These are phyloP conservation scores for Scheffersomyces ergatensis DNA, from an alignment of 805 yeast genomes.

Conservation along the genomic window DNA sequence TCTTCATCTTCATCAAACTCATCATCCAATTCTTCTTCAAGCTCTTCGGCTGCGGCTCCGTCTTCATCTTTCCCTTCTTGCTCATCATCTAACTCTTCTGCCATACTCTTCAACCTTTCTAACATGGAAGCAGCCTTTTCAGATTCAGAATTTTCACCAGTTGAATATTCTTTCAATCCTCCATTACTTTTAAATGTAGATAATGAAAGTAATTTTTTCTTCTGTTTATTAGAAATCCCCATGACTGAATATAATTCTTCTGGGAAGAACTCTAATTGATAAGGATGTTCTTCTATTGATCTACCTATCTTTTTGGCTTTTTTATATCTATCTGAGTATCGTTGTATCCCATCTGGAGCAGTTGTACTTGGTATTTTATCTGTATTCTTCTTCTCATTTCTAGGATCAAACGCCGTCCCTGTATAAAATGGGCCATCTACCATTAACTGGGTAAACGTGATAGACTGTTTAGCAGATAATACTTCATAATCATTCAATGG, in stretches of 20 bases:
- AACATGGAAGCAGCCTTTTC: conserved; percentile 37
- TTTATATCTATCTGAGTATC: conserved; percentile 79
- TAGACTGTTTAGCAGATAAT: conserved; percentile 50
- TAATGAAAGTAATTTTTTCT: conserved; percentile 44
- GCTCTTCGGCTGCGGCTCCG: conserved; percentile 40
- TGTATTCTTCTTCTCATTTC: conserved; percentile 8
- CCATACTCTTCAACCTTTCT: conserved; percentile 40
- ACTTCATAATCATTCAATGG: conserved; percentile 51
- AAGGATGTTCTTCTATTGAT: conserved; percentile 78
- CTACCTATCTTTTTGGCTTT: conserved; percentile 68
- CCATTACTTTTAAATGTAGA: conserved; percentile 37
- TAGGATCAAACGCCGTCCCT: conserved; percentile 44
- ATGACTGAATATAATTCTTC: conserved; percentile 70
- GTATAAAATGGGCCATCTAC: conserved; percentile 68
- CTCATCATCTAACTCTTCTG: conserved; percentile 44
- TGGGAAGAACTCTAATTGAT: conserved; percentile 69
- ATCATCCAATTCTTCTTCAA: conserved; percentile 61
- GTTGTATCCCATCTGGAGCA: conserved; percentile 62
- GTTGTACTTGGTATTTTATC: conserved; percentile 6
- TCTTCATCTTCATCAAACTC: conserved; percentile 74
- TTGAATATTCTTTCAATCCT: conserved; percentile 33
- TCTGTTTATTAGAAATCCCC: conserved; percentile 58
- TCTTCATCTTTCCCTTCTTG: conserved; percentile 36
- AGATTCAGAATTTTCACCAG: conserved; percentile 25
- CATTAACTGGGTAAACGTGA: conserved; percentile 52